Evolutionary conservation across 176 grass and related monocot genomes (phyloP), one percentile per base, ranked within the genome.

Genomic region (Carex parvula): DNA sequence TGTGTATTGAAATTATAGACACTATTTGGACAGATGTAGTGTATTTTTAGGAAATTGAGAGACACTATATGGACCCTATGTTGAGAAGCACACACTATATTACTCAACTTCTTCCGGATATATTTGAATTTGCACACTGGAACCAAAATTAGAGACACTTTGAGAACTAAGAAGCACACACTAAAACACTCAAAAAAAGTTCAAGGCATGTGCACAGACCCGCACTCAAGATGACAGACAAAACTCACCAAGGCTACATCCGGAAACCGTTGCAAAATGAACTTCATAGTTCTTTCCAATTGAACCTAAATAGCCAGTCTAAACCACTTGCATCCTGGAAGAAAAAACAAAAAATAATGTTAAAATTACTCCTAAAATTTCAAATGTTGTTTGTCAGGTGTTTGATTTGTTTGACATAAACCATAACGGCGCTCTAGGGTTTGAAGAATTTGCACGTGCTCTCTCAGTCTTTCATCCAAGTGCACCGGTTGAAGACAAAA

Each of bases 371-470:
- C 69, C 5, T 59, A 59, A 59, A 35, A n/a, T 87, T 76, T 87
- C 6, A 77, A 79, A 83, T 87, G 68, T 30, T 79, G 83, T 24
- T 22, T 59, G 80, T 62, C 88, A 92, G 90, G 90, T 95, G 56
- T 95, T 95, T 84, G 90, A 92, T 87, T 81, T 95, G 78, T 95
- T 95, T 53, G 93, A 95, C 85, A 88, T 84, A 4, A 95, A 92
- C 64, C 88, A 95, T 65, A 95, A 92, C 89, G 93, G 88, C 13
- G 87, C 88, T 87, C 86, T 95, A 7, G 88, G 87, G 70, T 92
- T 95, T 72, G 93, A 95, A 87, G 93, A 95, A 83, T 95, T 90
- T 85, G 90, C 87, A n/a, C 82, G 82, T 60, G 93, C 93, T 70
- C 88, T 95, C 75, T 92, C 90, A 44, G 90, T 95, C 15, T 95